Base-by-base conservation (phyloP, 768 basidiomycete genomes). In the Lentinula sp. region DNA sequence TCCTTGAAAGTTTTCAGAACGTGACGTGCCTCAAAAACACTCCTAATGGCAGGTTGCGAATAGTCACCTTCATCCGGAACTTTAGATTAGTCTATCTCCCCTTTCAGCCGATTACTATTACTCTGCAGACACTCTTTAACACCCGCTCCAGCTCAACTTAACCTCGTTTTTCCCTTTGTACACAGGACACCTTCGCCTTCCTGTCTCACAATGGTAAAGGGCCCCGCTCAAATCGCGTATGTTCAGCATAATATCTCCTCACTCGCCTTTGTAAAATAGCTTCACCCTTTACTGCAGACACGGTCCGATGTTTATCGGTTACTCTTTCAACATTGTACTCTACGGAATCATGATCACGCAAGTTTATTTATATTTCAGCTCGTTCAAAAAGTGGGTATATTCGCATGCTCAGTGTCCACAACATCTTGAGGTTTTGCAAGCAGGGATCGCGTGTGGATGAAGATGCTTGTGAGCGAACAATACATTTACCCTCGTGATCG, bases 271-370 rank as follows among this genome's bases (percentile, higher is more conserved):
- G 60, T 33, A 28, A 28, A 28, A 28, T 33, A 52, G n/a, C 28
- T 63, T 28, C 28, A 28, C 35, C 33, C 39, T 60, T 20, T 33
- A 43, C 9, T 51, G 16, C 51, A 83, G 82, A 4, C 79, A 80
- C 66, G 79, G 80, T 32, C 79, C 79, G 12, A 79, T 81, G 69
- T 72, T 81, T 64, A 75, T 82, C 48, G 81, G 79, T n/a, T 73
- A 76, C 59, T 66, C 74, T 13, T 66, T 82, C 68, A 82, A 81
- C 61, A 66, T 81, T 20, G 57, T 80, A 13, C 72, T 82, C 9
- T 80, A 79, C 61, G 81, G 80, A 1, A 77, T 82, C 48, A 81
- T 81, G 76, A 75, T 79, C 51, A 75, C 74, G 0, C 77, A 85
- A 68, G 69, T 76, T 9, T 78, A 79, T 61, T 42, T 84, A 5